These are phyloP conservation scores for Mytilinidion resinicola DNA, from an alignment of 495 filamentous ascomycete genomes.

Conservation along the genomic window DNA sequence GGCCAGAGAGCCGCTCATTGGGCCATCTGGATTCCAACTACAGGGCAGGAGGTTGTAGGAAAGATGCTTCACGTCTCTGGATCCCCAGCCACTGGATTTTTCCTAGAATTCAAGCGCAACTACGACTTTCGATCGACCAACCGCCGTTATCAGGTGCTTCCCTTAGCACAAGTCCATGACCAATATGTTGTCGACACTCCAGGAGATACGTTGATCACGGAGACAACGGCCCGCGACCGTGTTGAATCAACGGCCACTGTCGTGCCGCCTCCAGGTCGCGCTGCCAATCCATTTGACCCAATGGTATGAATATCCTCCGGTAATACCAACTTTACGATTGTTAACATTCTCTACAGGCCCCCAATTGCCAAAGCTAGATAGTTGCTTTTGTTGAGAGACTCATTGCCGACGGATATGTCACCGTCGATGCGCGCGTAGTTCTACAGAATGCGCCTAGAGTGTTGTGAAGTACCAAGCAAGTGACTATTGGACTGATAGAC, in stretches of 20 bases:
- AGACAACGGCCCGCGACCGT: constrained; percentile 28
- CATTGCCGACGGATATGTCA: no score
- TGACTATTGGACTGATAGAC: no score
- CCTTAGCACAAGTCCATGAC: constrained; percentile 21
- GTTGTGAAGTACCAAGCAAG: no score
- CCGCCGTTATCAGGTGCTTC: constrained; percentile 21
- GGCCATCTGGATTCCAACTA: constrained; percentile 23
- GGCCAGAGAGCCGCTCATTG: constrained; percentile 21
- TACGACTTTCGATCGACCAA: constrained; percentile 18
- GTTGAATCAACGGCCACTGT: constrained; percentile 22
- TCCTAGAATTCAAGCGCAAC: constrained; percentile 30
- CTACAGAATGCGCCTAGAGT: no score
- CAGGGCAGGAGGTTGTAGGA: constrained; percentile 6
- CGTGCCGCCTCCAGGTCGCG: constrained; percentile 18
- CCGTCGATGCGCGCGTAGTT: no score
- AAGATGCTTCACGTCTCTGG: constrained; percentile 25
- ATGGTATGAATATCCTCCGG: constrained; percentile 8
- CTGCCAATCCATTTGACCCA: constrained; percentile 24
- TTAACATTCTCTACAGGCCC: no score
- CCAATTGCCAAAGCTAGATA: no score
- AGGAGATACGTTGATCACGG: constrained; percentile 10
- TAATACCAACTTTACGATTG: no score
- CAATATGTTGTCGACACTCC: constrained; percentile 23
- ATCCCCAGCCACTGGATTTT: constrained; percentile 27
- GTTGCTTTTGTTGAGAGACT: no score